Percentiles rank a stretch among this genome's conserved stretches.
Conservation (phyloP, 805 yeast genomes). For the Novakomyces olei region DNA sequence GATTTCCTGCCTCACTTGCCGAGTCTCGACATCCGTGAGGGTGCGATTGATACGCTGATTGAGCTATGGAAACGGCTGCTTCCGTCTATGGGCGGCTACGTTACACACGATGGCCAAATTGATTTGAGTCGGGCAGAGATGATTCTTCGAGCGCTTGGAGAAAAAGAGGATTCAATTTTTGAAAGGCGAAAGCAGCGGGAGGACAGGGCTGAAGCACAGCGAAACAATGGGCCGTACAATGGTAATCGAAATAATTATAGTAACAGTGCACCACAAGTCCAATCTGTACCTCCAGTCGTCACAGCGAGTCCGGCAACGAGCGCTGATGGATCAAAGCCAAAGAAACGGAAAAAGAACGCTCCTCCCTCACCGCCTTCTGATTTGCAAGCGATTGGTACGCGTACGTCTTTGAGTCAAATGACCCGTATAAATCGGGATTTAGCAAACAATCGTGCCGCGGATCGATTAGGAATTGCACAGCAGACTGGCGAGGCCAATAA, state of each 20-base stretch:
- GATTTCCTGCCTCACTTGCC: constrained; percentile 96
- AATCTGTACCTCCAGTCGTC: no score
- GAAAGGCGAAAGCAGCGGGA: constrained; percentile 47
- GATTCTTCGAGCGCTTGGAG: constrained; percentile 39
- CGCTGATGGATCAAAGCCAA: neutral
- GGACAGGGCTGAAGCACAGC: constrained; percentile 39
- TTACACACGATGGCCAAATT: constrained; percentile 76
- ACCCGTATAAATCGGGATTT: neutral
- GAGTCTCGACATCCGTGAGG: constrained; percentile 80
- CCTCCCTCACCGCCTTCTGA: neutral
- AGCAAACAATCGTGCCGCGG: constrained; percentile 3
- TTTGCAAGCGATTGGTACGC: constrained; percentile 3
- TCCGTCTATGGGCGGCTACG: constrained; percentile 45
- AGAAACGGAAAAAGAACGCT: neutral
- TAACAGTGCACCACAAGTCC: no score
- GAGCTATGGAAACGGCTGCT: constrained; percentile 61
- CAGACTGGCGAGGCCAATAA: constrained; percentile 1
- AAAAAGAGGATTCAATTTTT: constrained; percentile 61
- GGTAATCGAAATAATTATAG: no score
- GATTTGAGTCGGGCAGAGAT: constrained; percentile 56
- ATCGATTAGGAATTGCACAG: constrained; percentile 1
- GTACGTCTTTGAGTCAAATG: constrained; percentile 6
- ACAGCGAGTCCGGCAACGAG: neutral
- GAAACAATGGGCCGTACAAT: constrained; percentile 41
- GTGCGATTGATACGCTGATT: constrained; percentile 65